Conservation (phyloP, 768 basidiomycete genomes). For the Inosperma sp. region DNA sequence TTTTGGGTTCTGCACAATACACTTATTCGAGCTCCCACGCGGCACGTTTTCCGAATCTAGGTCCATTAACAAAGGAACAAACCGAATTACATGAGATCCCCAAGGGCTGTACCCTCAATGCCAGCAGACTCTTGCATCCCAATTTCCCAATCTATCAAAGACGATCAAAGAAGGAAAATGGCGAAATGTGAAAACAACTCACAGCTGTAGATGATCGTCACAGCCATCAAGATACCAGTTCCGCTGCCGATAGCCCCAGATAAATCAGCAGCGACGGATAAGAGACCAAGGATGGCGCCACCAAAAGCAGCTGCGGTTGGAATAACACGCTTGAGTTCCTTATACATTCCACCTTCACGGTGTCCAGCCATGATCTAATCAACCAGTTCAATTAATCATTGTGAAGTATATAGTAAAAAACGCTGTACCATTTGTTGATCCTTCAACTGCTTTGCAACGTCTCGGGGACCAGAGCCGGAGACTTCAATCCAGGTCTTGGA, state of each 20-base stretch:
- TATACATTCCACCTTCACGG: conserved; percentile 98
- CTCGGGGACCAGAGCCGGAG: conserved; percentile 90
- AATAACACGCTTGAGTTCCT: conserved; percentile 96
- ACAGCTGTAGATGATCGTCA: conserved; percentile 96
- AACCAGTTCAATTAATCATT: conserved; percentile 1
- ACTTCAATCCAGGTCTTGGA: conserved; percentile 99
- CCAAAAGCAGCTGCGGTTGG: conserved; percentile 97
- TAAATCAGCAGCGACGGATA: conserved; percentile 88
- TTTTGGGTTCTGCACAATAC: no score
- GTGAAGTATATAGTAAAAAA: neutral
- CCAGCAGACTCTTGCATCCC: conserved; percentile 85
- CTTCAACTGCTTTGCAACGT: conserved; percentile 97
- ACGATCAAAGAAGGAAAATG: neutral
- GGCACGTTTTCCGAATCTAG: no score
- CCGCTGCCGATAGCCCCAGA: conserved; percentile 96
- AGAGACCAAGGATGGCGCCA: conserved; percentile 90
- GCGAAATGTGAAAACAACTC: conserved; percentile 27
- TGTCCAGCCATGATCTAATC: conserved; percentile 77
- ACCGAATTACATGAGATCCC: conserved; percentile 72
- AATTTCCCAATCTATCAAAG: conserved; percentile 81
- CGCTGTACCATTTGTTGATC: conserved; percentile 89
- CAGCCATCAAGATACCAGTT: conserved; percentile 95
- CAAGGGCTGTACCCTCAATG: conserved; percentile 76
- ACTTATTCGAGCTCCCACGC: no score
- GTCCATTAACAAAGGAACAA: no score